These are phyloP conservation scores for Spergularia bocconei DNA, from an alignment of 148 eudicot species.

Conservation along the genomic window DNA sequence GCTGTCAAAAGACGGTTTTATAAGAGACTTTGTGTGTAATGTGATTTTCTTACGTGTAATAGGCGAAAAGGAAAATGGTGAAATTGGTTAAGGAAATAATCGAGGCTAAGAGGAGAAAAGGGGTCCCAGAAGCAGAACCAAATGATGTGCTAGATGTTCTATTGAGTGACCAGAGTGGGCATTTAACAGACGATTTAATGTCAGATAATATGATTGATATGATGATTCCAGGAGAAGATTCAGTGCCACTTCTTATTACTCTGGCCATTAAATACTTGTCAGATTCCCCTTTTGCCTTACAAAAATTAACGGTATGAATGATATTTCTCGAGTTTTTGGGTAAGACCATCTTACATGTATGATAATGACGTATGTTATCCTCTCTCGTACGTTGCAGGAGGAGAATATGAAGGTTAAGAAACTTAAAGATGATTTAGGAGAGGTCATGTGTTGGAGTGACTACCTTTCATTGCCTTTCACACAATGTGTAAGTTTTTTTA, in stretches of 20 bases:
- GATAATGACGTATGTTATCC: too few relatives aligned
- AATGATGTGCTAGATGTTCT: slow-evolving; percentile 76
- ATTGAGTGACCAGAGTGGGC: slow-evolving; percentile 56
- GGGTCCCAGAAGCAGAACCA: slow-evolving; percentile 23
- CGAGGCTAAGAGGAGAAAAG: slow-evolving; percentile 39
- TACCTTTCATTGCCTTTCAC: slow-evolving; percentile 74
- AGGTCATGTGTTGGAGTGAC: slow-evolving; percentile 66
- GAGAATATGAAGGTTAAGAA: slow-evolving; percentile 70
- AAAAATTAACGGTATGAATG: slow-evolving; percentile 50
- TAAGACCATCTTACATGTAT: not conserved
- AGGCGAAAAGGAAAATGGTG: slow-evolving; percentile 87
- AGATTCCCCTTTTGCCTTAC: slow-evolving; percentile 72
- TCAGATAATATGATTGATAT: slow-evolving; percentile 86
- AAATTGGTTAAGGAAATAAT: slow-evolving; percentile 61
- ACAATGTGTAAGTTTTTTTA: slow-evolving; percentile 62
- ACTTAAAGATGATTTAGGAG: slow-evolving; percentile 49
- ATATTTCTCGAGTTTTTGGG: not conserved
- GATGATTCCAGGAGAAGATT: slow-evolving; percentile 98
- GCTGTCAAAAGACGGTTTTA: too few relatives aligned
- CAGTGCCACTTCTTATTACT: slow-evolving; percentile 82
- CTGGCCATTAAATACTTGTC: slow-evolving; percentile 79
- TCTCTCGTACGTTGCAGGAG: slow-evolving; percentile 41
- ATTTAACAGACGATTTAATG: slow-evolving; percentile 69
- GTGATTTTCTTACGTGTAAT: not conserved
- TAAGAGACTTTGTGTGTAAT: too few relatives aligned